These are phyloP conservation scores for Phytophthora idaei DNA, from an alignment of 352 stramenopile species.

Conservation along the genomic window DNA sequence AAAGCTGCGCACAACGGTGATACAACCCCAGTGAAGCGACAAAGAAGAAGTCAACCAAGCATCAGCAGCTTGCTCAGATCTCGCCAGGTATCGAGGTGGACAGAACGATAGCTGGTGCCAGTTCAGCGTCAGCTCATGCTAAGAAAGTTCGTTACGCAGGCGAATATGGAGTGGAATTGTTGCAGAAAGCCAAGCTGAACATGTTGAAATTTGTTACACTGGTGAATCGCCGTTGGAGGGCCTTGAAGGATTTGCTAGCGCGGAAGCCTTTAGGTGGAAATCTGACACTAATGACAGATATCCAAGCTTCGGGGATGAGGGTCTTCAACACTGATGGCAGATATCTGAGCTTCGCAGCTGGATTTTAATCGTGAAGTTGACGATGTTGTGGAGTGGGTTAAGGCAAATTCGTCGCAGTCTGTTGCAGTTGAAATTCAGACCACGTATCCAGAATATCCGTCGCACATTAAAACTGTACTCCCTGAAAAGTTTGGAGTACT, in stretches of 20 bases:
- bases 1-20: not conserved
- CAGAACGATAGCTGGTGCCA: not conserved
- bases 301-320: not conserved
- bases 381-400: not conserved
- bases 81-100: not conserved
- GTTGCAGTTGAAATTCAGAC: not conserved
- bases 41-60: not conserved
- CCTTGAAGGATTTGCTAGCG: not conserved
- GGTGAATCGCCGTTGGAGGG: not conserved
- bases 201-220: not conserved
- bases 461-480: not conserved
- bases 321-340: not conserved
- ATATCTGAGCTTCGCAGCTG: not conserved
- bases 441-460: not conserved
- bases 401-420: not conserved
- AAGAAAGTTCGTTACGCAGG: not conserved
- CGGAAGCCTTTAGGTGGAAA: no score
- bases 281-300: not conserved
- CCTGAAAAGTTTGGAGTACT: not conserved
- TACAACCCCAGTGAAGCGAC: not conserved
- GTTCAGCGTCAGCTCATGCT: not conserved
- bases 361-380: not conserved
- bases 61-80: not conserved
- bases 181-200: not conserved
- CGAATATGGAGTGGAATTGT: not conserved